Base-by-base conservation (phyloP, 306 rosid species). In the Canavalia gladiata region DNA sequence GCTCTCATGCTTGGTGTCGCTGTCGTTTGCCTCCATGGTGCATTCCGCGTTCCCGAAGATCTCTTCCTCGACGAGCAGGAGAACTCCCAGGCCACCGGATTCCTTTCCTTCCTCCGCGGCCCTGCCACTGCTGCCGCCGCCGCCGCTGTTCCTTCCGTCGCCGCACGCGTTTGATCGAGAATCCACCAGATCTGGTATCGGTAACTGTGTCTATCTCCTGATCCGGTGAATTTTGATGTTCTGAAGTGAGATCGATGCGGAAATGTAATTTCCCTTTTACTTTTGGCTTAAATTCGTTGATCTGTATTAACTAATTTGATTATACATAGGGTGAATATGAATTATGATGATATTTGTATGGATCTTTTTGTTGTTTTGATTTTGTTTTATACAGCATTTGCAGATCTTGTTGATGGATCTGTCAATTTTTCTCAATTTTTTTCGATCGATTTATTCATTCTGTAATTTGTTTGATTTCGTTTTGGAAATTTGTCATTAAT, bases 61-160 rank as follows among this genome's bases (percentile, higher is more conserved):
- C 97, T 95, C 4, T 95, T 95, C 87, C 83, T 95, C 35, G 99
- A 95, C 9, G 92, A 90, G 11, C 96, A 87, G 72, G 98, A 90
- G 0, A 29, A 5, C 5, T 46, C 86, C 4, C 86, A 89, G 51
- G 7, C 92, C 39, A 86, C 90, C 1, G 92, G 94, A 0, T 93
- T 93, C 83, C 85, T 91, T 5, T 84, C 97, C 2, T 79, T 93
- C 88, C 83, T 91, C 65, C 85, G 91, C 30, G 81, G 85, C 29
- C 91, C 92, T 5, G 92, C 96, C 0, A 37, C 88, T 18, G 83
- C 72, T 31, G 89, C 88, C 5, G 84, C 88, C 5, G 84, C 88
- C 12, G 83, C 91, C 0, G 77, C 82, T 0, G 86, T 75, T 50
- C 74, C 90, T n/a, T 39, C 96, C 3, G 90, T 65, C 30, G 11